Conservation (phyloP, 768 basidiomycete species). For the Amanita pallidorosea region DNA sequence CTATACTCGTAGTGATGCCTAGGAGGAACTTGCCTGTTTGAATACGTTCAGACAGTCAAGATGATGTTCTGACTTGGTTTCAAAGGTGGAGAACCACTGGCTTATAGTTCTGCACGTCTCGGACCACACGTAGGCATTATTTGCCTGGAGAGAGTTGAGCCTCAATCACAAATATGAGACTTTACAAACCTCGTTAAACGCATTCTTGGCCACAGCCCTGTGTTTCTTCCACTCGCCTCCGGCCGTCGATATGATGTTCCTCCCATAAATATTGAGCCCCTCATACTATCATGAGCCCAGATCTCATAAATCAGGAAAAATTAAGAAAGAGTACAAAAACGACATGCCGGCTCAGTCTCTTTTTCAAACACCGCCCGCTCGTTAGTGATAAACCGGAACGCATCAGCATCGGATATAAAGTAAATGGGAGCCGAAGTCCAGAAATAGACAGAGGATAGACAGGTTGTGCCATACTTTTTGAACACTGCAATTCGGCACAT, state of each 20-base stretch:
- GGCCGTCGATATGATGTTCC: slow-evolving; percentile 30
- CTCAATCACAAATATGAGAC: not conserved
- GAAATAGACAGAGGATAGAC: slow-evolving; percentile 24
- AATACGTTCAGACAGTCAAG: not conserved
- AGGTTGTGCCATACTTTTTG: slow-evolving; percentile 26
- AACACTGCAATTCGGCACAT: slow-evolving; percentile 19
- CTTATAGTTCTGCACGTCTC: slow-evolving; percentile 27
- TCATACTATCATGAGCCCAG: slow-evolving; percentile 19
- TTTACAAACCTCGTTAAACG: slow-evolving; percentile 34
- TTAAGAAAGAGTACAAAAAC: not conserved
- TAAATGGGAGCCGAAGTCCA: slow-evolving; percentile 19
- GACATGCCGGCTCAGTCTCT: slow-evolving; percentile 23
- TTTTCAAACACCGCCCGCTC: slow-evolving; percentile 28
- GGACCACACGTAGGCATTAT: slow-evolving; percentile 37
- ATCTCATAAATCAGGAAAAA: not conserved
- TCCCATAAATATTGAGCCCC: slow-evolving; percentile 32
- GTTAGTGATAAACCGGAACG: slow-evolving; percentile 22
- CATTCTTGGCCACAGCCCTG: slow-evolving; percentile 31
- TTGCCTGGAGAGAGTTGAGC: slow-evolving; percentile 20
- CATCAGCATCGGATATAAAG: slow-evolving; percentile 35
- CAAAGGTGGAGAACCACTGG: slow-evolving; percentile 32
- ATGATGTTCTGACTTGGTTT: slow-evolving; percentile 6
- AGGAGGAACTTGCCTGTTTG: not conserved
- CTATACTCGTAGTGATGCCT: not conserved
- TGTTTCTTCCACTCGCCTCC: slow-evolving; percentile 39